Conservation (phyloP, 176 grass and related monocot species). For the Aegilops longissima region DNA sequence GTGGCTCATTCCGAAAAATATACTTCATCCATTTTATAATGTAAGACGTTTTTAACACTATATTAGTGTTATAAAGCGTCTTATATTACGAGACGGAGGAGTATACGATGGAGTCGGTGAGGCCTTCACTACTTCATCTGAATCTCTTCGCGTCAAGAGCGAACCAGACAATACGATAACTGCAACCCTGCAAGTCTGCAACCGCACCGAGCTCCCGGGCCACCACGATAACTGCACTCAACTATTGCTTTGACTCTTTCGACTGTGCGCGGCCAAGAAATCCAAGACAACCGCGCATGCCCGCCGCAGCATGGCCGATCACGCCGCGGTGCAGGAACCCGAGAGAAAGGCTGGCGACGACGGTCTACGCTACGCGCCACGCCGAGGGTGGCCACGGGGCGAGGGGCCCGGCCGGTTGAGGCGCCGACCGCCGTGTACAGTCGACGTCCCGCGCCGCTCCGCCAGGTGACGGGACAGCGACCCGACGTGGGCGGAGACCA, state of each 20-base stretch:
- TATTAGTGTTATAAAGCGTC: too few species aligned
- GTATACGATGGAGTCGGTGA: too few species aligned
- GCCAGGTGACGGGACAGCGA: conserved; percentile 1
- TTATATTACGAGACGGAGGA: too few species aligned
- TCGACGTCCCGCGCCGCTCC: background rate
- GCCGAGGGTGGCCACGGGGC: background rate
- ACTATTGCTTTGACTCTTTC: background rate
- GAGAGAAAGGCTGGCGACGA: background rate
- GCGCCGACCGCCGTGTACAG: background rate
- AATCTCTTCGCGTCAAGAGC: too few species aligned
- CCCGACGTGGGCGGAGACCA: background rate
- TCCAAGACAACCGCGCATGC: background rate
- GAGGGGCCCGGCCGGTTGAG: background rate
- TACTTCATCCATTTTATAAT: too few species aligned
- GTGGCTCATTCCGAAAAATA: too few species aligned
- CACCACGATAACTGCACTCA: background rate
- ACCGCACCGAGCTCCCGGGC: background rate
- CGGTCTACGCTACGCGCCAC: background rate
- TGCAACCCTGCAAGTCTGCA: background rate
- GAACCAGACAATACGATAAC: too few species aligned
- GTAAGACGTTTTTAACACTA: too few species aligned
- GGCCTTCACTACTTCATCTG: too few species aligned
- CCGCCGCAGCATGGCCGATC: background rate
- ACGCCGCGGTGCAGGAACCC: background rate
- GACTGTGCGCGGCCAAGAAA: background rate